These are phyloP conservation scores for Camelina neglecta DNA, from an alignment of 345 rosid genomes.

Conservation along the genomic window DNA sequence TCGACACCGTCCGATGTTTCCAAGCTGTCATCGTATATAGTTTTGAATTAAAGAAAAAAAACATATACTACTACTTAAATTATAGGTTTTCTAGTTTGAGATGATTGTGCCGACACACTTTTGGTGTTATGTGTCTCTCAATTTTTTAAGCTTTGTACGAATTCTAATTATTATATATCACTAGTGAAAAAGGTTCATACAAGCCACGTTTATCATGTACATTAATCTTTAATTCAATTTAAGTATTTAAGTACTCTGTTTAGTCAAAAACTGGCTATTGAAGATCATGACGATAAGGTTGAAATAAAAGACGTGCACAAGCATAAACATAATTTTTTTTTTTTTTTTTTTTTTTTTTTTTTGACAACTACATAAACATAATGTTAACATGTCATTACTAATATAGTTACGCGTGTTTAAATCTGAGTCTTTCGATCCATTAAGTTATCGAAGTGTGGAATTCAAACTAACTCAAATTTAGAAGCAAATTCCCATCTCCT, in stretches of 20 bases:
- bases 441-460: neutral
- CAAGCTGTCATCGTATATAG: conserved; percentile 29
- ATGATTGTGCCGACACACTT: conserved; percentile 48
- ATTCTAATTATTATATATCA: neutral
- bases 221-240: neutral
- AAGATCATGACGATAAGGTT: neutral
- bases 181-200: conserved; percentile 10
- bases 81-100: conserved; percentile 20
- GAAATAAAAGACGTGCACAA: neutral
- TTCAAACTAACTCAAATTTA: neutral
- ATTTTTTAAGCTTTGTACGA: neutral
- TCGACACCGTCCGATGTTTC: conserved; percentile 56
- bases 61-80: neutral
- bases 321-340: neutral
- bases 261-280: neutral
- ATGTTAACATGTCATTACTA: neutral
- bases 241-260: neutral
- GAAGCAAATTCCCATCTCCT: neutral
- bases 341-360: no score
- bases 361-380: neutral
- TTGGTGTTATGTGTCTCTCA: conserved; percentile 17
- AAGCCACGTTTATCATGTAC: conserved; percentile 34
- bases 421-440: neutral
- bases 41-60: neutral
- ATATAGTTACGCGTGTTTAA: conserved; percentile 3